A percentile compares a stretch with the other conserved stretches of the same genome.
These are phyloP conservation scores for Fusarium sp. DNA, from an alignment of 2,329 filamentous ascomycete genomes.

Conservation along the genomic window DNA sequence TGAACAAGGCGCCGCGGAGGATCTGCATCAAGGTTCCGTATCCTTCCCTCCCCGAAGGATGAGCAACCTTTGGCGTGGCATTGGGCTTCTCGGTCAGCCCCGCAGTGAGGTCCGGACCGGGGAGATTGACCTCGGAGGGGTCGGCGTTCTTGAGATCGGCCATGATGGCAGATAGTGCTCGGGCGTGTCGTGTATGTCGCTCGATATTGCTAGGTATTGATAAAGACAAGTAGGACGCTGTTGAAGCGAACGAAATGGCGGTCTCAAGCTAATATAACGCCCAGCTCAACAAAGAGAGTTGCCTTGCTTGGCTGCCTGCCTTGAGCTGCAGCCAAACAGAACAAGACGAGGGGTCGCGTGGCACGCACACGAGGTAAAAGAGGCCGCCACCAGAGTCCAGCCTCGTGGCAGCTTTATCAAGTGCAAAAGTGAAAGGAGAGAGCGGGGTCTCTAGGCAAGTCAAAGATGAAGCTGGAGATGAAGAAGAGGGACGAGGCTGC, in stretches of 20 bases:
- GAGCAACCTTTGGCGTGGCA: slow-evolving; percentile 39
- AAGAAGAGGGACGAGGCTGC: slow-evolving; percentile 17
- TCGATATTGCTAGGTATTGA: background rate
- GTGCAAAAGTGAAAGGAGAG: background rate
- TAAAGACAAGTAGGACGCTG: background rate
- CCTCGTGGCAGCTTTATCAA: slow-evolving; percentile 18
- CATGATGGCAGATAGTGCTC: slow-evolving; percentile 35
- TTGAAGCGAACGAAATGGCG: slow-evolving; percentile 4
- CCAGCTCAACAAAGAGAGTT: slow-evolving; percentile 1
- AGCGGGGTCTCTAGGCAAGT: background rate
- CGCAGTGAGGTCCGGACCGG: slow-evolving; percentile 45
- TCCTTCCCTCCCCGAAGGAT: slow-evolving; percentile 66
- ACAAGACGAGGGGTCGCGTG: slow-evolving; percentile 36
- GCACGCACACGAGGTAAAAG: slow-evolving; percentile 8
- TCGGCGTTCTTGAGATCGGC: slow-evolving; percentile 35
- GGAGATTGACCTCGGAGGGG: slow-evolving; percentile 38
- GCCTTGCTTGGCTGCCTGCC: slow-evolving; percentile 8
- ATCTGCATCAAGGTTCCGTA: slow-evolving; percentile 62
- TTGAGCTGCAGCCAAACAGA: slow-evolving; percentile 6
- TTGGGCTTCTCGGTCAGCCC: slow-evolving; percentile 35
- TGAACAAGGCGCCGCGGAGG: slow-evolving; percentile 63
- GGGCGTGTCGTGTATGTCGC: slow-evolving; percentile 4
- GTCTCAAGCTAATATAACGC: slow-evolving; percentile 21
- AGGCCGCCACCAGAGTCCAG: slow-evolving; percentile 16
- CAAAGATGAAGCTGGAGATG: slow-evolving; percentile 12